Base-by-base conservation (phyloP, 2,329 filamentous ascomycete species). In the Pseudogymnoascus sp. region DNA sequence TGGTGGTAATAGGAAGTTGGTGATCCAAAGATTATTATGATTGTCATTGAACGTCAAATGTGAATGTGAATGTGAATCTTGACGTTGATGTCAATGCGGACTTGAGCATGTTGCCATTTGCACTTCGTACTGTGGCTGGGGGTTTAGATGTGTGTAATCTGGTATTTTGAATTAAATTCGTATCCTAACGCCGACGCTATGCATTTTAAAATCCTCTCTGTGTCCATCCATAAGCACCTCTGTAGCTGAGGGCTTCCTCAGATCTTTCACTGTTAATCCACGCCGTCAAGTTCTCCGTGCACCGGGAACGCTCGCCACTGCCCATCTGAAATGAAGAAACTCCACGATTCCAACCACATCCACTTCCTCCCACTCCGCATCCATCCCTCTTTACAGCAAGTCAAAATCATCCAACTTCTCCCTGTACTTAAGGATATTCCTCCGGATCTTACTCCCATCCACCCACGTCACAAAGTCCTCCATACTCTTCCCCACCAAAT, bases 381-480 rank as follows among this genome's bases (percentile, higher is more conserved):
- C 27, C 13, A 29, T 7, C 21, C 45, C 45, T 18, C 12, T 48
- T 84, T 75, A 94, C 70, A 96, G 78, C 72, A 97, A 78, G 78
- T 97, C 93, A 72, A 96, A 97, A 76, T 97, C 93, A 76, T 97
- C 93, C 76, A 97, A 76, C 79, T 96, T 90, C 75, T 97, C 92
- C 69, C 91, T 86, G 74, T 97, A 97, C 76, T 90, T 90, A 84
- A 96, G 87, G 66, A 97, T 96, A 73, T 92, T 94, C 72, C 89
- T 84, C 87, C 96, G 96, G 74, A 97, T 92, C 88, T 97, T 97
- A 76, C 90, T 95, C 64, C 90, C 91, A 70, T 95, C 90, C 8
- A 93, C 88, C 93, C 93, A 97, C 0, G 93, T 97, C 15, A 97
- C 89, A 73, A 95, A 96, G 76, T 97, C 93, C 77, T 97, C 93